Evolutionary conservation across 371 early-diverging fungal genomes (phyloP), one percentile per base, ranked within the genome.

Genomic region (Mortierella sp.): DNA sequence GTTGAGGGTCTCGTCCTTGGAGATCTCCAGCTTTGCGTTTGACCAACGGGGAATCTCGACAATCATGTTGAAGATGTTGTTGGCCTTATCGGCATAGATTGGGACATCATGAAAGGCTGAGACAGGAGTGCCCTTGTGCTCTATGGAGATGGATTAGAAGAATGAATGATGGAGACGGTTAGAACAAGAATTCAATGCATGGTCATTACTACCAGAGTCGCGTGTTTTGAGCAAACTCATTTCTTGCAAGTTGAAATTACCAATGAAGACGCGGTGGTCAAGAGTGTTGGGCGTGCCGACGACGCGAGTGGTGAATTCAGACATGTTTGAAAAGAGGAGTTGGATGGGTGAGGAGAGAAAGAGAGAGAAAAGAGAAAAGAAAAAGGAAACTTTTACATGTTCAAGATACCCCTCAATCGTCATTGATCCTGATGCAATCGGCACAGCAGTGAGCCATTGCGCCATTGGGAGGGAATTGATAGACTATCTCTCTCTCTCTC

Each of bases 71-170:
- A 96, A 86, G 69, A 96, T 86, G 43, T 91, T 91, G 84, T 96
- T 95, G 61, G 93, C 92, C 66, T 86, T 85, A 79, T 97, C 91
- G 61, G 95, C 94, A 82, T 92, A 95, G n/a, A 98, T 89, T 19
- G 99, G 99, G 84, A 99, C 97, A 87, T 99, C 99, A 88, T 99
- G 99, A 89, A 99, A 99, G 53, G 99, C 96, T 32, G 99, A 99
- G 71, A 99, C 87, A 16, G 88, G 77, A 22, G 77, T 78, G 52
- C 93, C 94, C 70, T 94, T 86, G 83, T 89, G 91, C 86, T 91
- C 91, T 92, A 80, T 55, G 36, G 11, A 21, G 8, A 52, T 11
- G 8, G 19, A 19, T 16, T 55, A 55, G 22, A 45, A 36, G 47
- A 38, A 40, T 13, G 11, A 43, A n/a, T n/a, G n/a, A n/a, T n/a